These are phyloP conservation scores for Puccinia hordei DNA, from an alignment of 1,284 basidiomycete species.

Conservation along the genomic window DNA sequence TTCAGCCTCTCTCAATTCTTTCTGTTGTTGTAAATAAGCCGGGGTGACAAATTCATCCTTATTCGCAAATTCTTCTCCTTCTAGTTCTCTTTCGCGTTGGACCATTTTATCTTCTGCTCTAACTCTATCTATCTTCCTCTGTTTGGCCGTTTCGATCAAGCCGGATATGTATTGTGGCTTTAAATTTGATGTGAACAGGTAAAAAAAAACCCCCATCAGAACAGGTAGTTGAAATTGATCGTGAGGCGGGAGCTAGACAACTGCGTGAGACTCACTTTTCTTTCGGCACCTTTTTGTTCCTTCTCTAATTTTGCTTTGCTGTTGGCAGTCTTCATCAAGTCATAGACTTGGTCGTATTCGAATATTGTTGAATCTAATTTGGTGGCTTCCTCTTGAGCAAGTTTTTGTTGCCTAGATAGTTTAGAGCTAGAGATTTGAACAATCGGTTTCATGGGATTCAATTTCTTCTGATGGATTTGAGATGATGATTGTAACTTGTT, in stretches of 20 bases:
- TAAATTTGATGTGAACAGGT: background rate
- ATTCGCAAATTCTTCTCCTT: constrained; percentile 90
- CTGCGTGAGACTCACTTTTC: constrained; percentile 65
- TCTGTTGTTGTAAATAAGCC: constrained; percentile 96
- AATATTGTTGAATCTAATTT: constrained; percentile 80
- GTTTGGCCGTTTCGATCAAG: constrained; percentile 79
- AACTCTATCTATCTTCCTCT: constrained; percentile 83
- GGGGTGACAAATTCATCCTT: constrained; percentile 97
- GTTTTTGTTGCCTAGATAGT: constrained; percentile 43
- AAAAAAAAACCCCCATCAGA: background rate
- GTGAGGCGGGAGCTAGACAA: background rate
- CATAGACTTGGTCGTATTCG: constrained; percentile 95
- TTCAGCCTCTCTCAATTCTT: constrained; percentile 81
- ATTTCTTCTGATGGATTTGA: background rate
- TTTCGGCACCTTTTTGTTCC: constrained; percentile 70
- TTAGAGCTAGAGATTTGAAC: constrained; percentile 12
- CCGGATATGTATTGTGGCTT: constrained; percentile 91
- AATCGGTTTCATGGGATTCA: background rate
- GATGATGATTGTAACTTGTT: constrained; percentile 3
- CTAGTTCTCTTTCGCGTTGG: constrained; percentile 83
- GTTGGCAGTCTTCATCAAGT: constrained; percentile 88
- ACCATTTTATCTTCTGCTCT: constrained; percentile 98
- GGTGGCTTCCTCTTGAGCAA: constrained; percentile 65
- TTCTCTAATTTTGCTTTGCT: constrained; percentile 72
- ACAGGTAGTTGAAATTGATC: background rate